Conservation (phyloP, 495 filamentous ascomycete species). For the Tuber indicum region DNA sequence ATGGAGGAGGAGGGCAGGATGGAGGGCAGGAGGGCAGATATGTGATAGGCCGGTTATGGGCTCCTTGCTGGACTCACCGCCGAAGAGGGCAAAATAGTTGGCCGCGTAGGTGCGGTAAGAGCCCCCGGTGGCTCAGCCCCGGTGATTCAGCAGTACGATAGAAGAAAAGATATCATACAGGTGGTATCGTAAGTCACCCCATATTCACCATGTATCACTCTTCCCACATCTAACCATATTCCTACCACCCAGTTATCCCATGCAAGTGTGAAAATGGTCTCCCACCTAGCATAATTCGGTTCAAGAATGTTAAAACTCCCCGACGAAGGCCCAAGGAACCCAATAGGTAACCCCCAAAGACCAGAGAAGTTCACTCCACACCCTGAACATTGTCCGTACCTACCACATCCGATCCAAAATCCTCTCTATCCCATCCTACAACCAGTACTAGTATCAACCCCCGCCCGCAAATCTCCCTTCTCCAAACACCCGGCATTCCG, state of each 20-base stretch:
- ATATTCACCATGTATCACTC: not conserved
- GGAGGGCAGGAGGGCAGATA: not conserved
- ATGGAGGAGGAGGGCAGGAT: not conserved
- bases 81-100: conserved; percentile 67
- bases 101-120: conserved; percentile 77
- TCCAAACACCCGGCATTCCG: too few species aligned
- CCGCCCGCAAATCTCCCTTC: too few species aligned
- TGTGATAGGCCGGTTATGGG: conserved; percentile 64
- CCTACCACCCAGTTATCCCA: conserved; percentile 49
- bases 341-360: not conserved
- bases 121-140: conserved; percentile 58
- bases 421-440: not conserved
- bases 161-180: conserved; percentile 48
- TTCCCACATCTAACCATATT: not conserved
- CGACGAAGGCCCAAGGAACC: conserved; percentile 37
- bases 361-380: not conserved
- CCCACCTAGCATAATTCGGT: conserved; percentile 77
- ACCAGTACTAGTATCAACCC: too few species aligned
- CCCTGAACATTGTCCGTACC: not conserved
- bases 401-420: not conserved
- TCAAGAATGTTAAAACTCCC: conserved; percentile 59
- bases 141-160: conserved; percentile 56
- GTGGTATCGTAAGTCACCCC: conserved; percentile 36
- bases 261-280: conserved; percentile 68
- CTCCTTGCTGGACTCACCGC: conserved; percentile 67